phyloP scores from a whole-genome alignment of 106 monocot genomes.

The Allium sativum region DNA sequence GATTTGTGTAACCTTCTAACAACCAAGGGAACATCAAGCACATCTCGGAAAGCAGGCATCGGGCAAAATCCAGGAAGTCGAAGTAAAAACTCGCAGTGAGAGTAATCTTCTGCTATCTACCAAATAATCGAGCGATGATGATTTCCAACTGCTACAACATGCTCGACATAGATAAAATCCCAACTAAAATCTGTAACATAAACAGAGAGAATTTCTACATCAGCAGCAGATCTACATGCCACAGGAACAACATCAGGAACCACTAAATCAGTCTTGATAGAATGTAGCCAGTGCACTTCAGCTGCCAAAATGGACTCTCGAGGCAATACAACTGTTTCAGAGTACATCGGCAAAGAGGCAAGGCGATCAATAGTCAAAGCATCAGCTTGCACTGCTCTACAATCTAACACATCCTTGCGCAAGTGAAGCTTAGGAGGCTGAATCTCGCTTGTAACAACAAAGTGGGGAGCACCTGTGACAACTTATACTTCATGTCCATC shows the following conservation, averaged over 20 bases:
- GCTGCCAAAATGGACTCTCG: conserved; percentile 67
- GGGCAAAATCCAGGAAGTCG: conserved; percentile 97
- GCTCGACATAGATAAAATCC: conserved; percentile 98
- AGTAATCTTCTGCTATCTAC: conserved; percentile 99
- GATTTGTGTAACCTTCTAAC: conserved; percentile 86
- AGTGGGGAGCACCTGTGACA: conserved; percentile 82
- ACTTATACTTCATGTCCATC: conserved; percentile 84
- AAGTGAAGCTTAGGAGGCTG: conserved; percentile 75
- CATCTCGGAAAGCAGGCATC: conserved; percentile 97
- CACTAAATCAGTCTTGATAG: conserved; percentile 90
- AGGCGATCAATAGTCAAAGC: conserved; percentile 66
- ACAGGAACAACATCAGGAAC: conserved; percentile 99
- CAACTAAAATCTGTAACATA: conserved; percentile 99
- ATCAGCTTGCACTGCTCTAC: conserved; percentile 77
- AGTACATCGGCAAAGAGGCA: conserved; percentile 73
- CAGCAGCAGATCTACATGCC: conserved; percentile 79
- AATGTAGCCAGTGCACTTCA: conserved; percentile 87
- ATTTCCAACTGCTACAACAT: conserved; percentile 78
- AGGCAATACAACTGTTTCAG: conserved; percentile 72
- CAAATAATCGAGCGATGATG: conserved; percentile 92
- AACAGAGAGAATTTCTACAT: conserved; percentile 84
- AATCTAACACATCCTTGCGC: conserved; percentile 73
- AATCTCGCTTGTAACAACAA: conserved; percentile 88
- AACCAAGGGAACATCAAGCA: conserved; percentile 91
- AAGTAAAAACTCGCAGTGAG: conserved; percentile 88